phyloP scores from a whole-genome alignment of 2,329 filamentous ascomycete species.

The Gaeumannomyces sp. region DNA sequence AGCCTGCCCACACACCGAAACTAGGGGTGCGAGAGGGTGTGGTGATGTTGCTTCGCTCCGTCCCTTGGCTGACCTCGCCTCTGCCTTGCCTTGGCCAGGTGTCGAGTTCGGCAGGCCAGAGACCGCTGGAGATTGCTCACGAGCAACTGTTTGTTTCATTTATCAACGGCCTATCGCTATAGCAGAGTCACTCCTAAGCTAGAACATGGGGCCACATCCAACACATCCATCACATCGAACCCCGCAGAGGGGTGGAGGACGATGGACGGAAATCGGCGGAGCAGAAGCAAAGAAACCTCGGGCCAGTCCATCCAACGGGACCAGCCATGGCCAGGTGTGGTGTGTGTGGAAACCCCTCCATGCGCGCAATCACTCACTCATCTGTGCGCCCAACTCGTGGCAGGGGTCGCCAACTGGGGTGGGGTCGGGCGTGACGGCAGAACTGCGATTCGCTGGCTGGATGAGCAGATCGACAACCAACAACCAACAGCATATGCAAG shows the following conservation, averaged over 20 bases:
- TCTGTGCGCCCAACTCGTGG: neutral
- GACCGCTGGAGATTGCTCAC: neutral
- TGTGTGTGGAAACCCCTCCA: neutral
- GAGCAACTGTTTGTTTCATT: neutral
- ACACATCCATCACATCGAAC: neutral
- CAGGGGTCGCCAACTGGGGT: neutral
- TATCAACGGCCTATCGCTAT: neutral
- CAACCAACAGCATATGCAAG: neutral
- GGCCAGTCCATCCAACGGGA: neutral
- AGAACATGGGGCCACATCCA: neutral
- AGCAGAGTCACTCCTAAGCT: neutral
- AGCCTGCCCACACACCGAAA: neutral
- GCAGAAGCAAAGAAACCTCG: neutral
- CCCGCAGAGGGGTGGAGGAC: neutral
- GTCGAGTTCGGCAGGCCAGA: neutral
- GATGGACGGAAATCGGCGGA: neutral
- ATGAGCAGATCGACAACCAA: neutral
- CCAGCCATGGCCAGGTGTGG: neutral
- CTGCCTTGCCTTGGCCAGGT: neutral
- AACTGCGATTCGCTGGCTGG: neutral
- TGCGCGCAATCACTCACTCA: neutral
- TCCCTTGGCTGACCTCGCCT: neutral
- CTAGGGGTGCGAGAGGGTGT: neutral
- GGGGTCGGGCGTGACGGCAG: neutral
- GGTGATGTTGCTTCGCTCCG: neutral